These are phyloP conservation scores for Cryptococcus sp. DNA, from an alignment of 1,284 basidiomycete species.

Conservation along the genomic window DNA sequence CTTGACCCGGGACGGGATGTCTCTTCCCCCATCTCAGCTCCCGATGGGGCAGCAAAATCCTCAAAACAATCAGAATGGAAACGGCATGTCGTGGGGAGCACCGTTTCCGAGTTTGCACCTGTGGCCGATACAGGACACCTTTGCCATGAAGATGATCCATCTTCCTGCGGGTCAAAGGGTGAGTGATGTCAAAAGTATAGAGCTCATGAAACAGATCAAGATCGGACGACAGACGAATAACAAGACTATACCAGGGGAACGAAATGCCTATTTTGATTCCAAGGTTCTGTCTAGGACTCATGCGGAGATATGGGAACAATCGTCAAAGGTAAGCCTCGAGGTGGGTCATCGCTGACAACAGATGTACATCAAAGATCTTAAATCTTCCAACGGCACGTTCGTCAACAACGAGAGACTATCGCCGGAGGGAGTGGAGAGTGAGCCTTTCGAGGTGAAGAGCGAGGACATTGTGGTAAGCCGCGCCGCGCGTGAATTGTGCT, in stretches of 20 bases:
- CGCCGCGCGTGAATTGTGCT: not conserved
- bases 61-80: not conserved
- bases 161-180: constrained; percentile 54
- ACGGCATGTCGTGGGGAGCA: constrained; percentile 34
- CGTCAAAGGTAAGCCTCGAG: constrained; percentile 59
- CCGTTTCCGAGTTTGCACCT: constrained; percentile 63
- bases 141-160: constrained; percentile 91
- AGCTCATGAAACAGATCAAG: constrained; percentile 53
- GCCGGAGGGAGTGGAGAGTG: constrained; percentile 83
- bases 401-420: constrained; percentile 93
- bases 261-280: constrained; percentile 95
- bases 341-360: constrained; percentile 35
- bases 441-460: constrained; percentile 87
- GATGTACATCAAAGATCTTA: constrained; percentile 98
- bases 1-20: not conserved
- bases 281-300: constrained; percentile 95
- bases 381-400: constrained; percentile 97
- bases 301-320: constrained; percentile 96
- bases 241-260: constrained; percentile 88
- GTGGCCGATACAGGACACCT: constrained; percentile 93
- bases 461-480: constrained; percentile 78
- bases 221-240: constrained; percentile 97
- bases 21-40: not conserved
- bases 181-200: constrained; percentile 2
- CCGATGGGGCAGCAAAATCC: not conserved